Percentiles rank a stretch among this genome's conserved stretches.
Evolutionary conservation across 257 asterid species (phyloP).

Genomic region (Capsicum chinense): DNA sequence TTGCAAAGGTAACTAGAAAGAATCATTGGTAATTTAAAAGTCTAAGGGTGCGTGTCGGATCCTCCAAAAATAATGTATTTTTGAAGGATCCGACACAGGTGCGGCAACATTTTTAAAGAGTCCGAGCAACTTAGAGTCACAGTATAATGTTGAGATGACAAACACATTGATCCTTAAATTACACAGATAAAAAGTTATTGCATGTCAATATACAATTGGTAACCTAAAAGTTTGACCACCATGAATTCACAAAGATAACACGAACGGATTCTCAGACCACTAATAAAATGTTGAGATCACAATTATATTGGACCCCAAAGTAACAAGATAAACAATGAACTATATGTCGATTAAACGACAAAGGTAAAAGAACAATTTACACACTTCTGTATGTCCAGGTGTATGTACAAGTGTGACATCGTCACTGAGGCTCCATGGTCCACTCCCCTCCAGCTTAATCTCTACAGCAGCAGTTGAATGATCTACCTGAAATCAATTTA

Average conservation of each 20-base stretch:
- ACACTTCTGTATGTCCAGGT: conserved; percentile 71
- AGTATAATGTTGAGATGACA: background rate
- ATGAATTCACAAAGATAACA: conserved; percentile 6
- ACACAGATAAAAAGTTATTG: background rate
- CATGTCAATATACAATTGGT: conserved; percentile 7
- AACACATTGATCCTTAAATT: conserved; percentile 1
- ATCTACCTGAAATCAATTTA: conserved; percentile 47
- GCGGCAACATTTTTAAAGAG: no score
- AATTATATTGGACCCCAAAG: conserved; percentile 63
- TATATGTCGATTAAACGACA: background rate
- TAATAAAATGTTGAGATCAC: conserved; percentile 1
- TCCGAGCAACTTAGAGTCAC: no score
- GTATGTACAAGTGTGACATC: conserved; percentile 65
- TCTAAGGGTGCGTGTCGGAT: no score
- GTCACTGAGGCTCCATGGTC: conserved; percentile 66
- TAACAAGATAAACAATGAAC: conserved; percentile 23
- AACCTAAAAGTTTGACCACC: conserved; percentile 30
- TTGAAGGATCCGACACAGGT: no score
- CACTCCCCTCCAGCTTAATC: conserved; percentile 64
- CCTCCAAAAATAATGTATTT: no score
- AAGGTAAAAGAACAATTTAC: conserved; percentile 32
- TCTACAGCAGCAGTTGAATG: conserved; percentile 61
- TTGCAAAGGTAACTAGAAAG: background rate
- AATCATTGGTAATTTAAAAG: no score
- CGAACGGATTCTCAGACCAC: background rate